These are phyloP conservation scores for Primulina tabacum DNA, from an alignment of 257 asterid species.

Conservation along the genomic window DNA sequence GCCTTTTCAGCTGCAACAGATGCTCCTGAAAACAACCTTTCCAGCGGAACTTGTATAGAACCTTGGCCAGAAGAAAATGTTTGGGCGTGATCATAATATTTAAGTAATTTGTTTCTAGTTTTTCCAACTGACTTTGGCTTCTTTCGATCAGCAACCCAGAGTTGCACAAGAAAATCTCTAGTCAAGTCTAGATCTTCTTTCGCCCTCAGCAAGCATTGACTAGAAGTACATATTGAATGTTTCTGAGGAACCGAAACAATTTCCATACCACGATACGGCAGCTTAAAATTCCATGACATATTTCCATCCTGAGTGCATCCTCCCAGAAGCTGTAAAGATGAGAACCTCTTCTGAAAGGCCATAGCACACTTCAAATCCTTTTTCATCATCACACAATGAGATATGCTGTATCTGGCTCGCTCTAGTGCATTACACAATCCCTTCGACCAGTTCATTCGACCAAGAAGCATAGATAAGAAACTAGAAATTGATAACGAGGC, in stretches of 20 bases:
- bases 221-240: slow-evolving; percentile 30
- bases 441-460: slow-evolving; percentile 55
- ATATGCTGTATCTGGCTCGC: slow-evolving; percentile 33
- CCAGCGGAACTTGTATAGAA: slow-evolving; percentile 30
- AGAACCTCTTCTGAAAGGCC: slow-evolving; percentile 28
- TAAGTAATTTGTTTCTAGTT: slow-evolving; percentile 33
- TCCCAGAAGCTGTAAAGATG: slow-evolving; percentile 28
- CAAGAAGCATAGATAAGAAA: slow-evolving; percentile 24
- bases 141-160: slow-evolving; percentile 66
- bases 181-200: slow-evolving; percentile 53
- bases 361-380: slow-evolving; percentile 34
- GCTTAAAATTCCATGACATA: slow-evolving; percentile 32
- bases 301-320: slow-evolving; percentile 36
- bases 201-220: slow-evolving; percentile 34
- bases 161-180: slow-evolving; percentile 71
- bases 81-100: slow-evolving; percentile 27
- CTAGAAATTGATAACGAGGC: not conserved
- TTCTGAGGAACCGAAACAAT: slow-evolving; percentile 27
- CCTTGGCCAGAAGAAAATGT: slow-evolving; percentile 26
- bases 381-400: slow-evolving; percentile 19
- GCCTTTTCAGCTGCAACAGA: slow-evolving; percentile 36
- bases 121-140: slow-evolving; percentile 32
- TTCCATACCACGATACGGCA: slow-evolving; percentile 30
- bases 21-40: slow-evolving; percentile 46
- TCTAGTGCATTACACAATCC: slow-evolving; percentile 36